Evolutionary conservation across 768 basidiomycete species (phyloP).

Genomic region (Royoungia palumana): DNA sequence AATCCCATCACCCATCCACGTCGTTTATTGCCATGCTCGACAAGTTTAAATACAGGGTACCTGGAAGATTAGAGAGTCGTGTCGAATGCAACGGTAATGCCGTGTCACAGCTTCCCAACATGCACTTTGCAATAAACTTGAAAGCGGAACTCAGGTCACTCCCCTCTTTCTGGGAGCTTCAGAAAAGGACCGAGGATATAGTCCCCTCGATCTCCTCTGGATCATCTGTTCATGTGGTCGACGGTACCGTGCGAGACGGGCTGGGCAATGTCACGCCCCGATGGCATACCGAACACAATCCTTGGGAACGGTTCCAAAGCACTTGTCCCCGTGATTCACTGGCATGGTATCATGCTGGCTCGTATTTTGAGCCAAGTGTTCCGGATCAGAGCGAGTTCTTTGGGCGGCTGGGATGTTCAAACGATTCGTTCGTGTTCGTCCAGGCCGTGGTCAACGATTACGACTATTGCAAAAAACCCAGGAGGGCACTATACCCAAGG

Average conservation of each 20-base stretch:
- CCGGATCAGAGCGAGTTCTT: slow-evolving; percentile 27
- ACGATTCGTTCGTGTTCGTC: slow-evolving; percentile 64
- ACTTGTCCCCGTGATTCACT: slow-evolving; percentile 80
- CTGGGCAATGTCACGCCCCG: slow-evolving; percentile 71
- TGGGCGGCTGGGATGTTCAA: slow-evolving; percentile 26
- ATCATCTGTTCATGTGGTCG: not conserved
- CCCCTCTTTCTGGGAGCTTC: slow-evolving; percentile 93
- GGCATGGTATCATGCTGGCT: slow-evolving; percentile 82
- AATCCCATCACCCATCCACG: slow-evolving; percentile 72
- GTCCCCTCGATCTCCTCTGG: not conserved
- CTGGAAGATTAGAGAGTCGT: slow-evolving; percentile 11
- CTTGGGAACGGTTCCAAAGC: slow-evolving; percentile 95
- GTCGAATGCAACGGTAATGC: not conserved
- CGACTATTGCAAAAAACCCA: slow-evolving; percentile 79
- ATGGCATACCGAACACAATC: slow-evolving; percentile 78
- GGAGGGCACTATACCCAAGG: slow-evolving; percentile 88
- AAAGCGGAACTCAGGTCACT: slow-evolving; percentile 92
- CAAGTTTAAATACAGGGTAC: slow-evolving; percentile 63
- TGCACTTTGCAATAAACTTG: slow-evolving; percentile 93
- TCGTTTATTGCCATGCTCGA: slow-evolving; percentile 76
- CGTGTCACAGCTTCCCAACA: slow-evolving; percentile 71
- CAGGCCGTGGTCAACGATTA: slow-evolving; percentile 56
- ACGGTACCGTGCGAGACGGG: slow-evolving; percentile 49
- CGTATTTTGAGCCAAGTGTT: slow-evolving; percentile 52
- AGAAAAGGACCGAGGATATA: slow-evolving; percentile 50